Base-by-base conservation (phyloP, 371 early-diverging fungal genomes). In the Mucor indicus region DNA sequence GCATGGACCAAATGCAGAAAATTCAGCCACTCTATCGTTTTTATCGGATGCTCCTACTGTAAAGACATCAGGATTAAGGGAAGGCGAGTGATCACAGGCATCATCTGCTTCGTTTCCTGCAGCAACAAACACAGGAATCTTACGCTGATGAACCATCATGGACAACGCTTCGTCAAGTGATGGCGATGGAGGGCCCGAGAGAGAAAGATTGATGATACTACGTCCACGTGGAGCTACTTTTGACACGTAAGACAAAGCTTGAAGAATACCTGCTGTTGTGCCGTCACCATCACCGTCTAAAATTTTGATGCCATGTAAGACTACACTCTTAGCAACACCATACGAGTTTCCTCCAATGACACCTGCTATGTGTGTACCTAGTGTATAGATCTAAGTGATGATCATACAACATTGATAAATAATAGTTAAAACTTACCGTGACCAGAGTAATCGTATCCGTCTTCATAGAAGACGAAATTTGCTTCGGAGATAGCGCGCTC, bases 401-500 rank as follows among this genome's bases (percentile, higher is more conserved):
- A 29, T 12, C 30, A 6, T 29, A 12, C 6, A 29, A 6, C 30
- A 8, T 29, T 6, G 8, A 29, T 7, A 4, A 1, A 15, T 23
- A 22, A 29, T 2, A 5, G 16, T 15, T 19, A 29, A 17, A 9
- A 19, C 21, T 46, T 64, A 69, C 77, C 77, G 48, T 83, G 83
- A 30, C 83, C 83, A 31, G 75, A 67, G 17, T 45, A 50, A 39
- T 83, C 83, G 0, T 39, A 45, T 9, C 55, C 59, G 13, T 46
- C 54, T 44, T 79, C 81, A 25, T 60, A 62, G 8, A 55, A 37
- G 23, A 83, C 64, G 53, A 82, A 83, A 37, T 79, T 87, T 27
- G 74, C 77, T 19, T 88, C 92, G 57, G 69, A 71, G 35, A 48
- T 58, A 27, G 93, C 97, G 58, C 93, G 84, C 11, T 89, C 92